Conservation (phyloP, 2,329 filamentous ascomycete genomes). For the Colletotrichum echinochloae region DNA sequence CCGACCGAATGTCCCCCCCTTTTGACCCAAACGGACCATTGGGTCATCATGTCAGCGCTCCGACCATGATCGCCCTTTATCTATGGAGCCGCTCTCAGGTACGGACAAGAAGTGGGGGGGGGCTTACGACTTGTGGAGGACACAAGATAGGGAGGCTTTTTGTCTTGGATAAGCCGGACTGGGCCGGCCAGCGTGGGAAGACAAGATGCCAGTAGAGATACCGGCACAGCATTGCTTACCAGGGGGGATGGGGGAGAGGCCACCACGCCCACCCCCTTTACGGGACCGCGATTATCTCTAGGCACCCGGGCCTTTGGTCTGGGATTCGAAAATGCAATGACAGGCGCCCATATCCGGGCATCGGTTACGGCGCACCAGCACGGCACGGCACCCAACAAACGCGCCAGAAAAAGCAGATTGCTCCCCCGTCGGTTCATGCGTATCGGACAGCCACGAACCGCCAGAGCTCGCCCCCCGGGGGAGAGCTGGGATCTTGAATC, state of each 20-base stretch:
- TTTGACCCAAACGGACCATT: background rate
- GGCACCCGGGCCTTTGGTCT: background rate
- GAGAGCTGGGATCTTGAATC: constrained; percentile 22
- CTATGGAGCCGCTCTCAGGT: background rate
- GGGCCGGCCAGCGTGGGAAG: background rate
- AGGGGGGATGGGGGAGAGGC: background rate
- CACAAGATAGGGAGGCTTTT: background rate
- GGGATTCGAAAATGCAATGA: background rate
- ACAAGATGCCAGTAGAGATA: background rate
- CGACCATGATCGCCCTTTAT: background rate
- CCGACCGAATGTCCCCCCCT: background rate
- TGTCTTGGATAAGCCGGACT: background rate
- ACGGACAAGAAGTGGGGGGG: background rate
- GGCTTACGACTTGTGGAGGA: constrained; percentile 5
- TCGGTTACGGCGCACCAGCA: background rate
- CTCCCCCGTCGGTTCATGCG: constrained; percentile 26
- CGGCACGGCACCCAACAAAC: background rate
- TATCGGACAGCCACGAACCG: constrained; percentile 7
- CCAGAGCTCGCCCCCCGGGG: background rate
- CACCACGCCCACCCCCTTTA: background rate
- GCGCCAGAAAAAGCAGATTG: background rate
- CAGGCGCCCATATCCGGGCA: background rate
- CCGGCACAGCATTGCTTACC: too few relatives aligned
- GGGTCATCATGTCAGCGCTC: background rate
- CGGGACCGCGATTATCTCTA: constrained; percentile 20